These are phyloP conservation scores for Rhododendron ferrugineum DNA, from an alignment of 148 eudicot genomes.

Conservation along the genomic window DNA sequence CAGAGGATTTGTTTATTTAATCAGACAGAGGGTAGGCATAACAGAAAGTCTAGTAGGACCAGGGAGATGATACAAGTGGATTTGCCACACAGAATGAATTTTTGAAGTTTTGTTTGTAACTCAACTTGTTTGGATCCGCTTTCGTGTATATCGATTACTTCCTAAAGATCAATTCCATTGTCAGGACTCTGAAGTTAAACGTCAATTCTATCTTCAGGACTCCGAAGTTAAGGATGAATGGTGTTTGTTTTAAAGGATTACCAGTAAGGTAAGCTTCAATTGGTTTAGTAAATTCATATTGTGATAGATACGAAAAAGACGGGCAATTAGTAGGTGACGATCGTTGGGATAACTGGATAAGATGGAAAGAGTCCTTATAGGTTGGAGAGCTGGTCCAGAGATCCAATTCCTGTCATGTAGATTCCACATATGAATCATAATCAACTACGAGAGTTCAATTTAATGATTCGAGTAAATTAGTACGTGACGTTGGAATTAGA, in stretches of 20 bases:
- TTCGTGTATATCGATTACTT: background rate
- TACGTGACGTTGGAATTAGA: background rate
- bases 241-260: background rate
- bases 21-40: background rate
- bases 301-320: background rate
- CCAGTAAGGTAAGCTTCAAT: background rate
- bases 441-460: background rate
- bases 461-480: background rate
- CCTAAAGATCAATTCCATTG: too few species aligned
- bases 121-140: background rate
- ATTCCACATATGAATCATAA: background rate
- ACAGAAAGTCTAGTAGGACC: too few species aligned
- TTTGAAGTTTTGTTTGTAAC: background rate
- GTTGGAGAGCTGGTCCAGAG: background rate
- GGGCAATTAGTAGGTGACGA: background rate
- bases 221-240: background rate
- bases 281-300: background rate
- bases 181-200: too few species aligned
- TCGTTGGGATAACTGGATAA: background rate
- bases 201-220: too few species aligned
- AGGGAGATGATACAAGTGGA: background rate
- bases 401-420: background rate
- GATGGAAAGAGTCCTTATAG: background rate
- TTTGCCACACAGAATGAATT: background rate
- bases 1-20: too few species aligned